Evolutionary conservation across 1,139 yeast species (phyloP), one percentile per base, ranked within the genome.

Genomic region (Geotrichum citri-aurantii): DNA sequence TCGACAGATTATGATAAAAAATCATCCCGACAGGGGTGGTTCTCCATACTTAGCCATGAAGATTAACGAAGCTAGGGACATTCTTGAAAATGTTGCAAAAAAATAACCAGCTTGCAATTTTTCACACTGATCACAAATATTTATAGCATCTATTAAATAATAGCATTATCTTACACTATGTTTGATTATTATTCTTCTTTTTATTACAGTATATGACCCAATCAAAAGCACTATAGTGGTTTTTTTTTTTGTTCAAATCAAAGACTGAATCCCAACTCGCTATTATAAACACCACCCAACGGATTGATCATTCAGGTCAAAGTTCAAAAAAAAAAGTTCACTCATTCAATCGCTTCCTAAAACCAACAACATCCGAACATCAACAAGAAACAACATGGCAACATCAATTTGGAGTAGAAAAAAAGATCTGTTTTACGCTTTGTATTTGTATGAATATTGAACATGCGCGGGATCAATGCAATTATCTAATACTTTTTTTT

Each of bases 21-120:
- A 82, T 66, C 96, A 88, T 68, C 95, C 96, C 0, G 96, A 88
- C 69, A 80, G 79, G 63, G 85, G 87, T 5, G 96, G 96, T 0
- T 84, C 90, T 64, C 79, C 81, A 56, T 87, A 83, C 66, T 63
- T 88, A 54, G 84, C 89, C 2, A 83, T 84, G 77, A 86, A 88
- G 69, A 83, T 88, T 61, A 88, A 88, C 69, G 85, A 84, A 69
- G 95, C 95, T 1, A 83, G 82, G 63, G 89, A 84, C 51, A 70
- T 85, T 1, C 72, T 87, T 56, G 88, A 85, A 57, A 56, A 57
- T 51, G 56, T 59, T 48, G 58, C 59, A 10, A 59, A 56, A 47
- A 52, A 48, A 50, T 50, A 48, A 31, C 37, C 37, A 37, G 29
- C 14, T 21, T 48, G 8, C n/a, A 7, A n/a, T 31, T 46, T 49